Base-by-base conservation (phyloP, 495 filamentous ascomycete genomes). In the Talaromyces ruber region DNA sequence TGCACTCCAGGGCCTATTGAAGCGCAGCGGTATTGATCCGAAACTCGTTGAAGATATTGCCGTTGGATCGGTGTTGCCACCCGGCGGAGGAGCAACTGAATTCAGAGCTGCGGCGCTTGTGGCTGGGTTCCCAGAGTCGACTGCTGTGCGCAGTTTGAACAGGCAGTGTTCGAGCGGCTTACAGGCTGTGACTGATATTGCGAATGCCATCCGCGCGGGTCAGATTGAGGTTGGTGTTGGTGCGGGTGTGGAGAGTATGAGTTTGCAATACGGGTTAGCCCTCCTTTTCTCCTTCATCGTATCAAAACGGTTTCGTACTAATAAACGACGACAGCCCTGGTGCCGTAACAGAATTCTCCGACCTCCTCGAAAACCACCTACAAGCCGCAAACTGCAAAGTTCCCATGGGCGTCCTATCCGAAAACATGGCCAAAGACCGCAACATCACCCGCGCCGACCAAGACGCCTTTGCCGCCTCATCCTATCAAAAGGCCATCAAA, bases 161-260 rank as follows among this genome's bases (percentile, higher is more conserved):
- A 79, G 94, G 65, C 94, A 98, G 75, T 98, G 94, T 76, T 90
- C 86, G 14, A 89, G 84, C 52, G 93, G 94, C 39, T 79, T 98
- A 25, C 92, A 96, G 74, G 94, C 94, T 34, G 88, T 88, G 65
- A 88, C 91, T 45, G 93, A 98, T 68, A 89, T 98, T 70, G 95
- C 92, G 63, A 95, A 97, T 76, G 89, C 88, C 60, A 92, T 98
- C 70, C 79, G 80, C 64, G 70, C 85, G 4, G 95, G 91, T 57
- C 95, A 96, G 91, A 98, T 98, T 68, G 93, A 98, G 55, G 75
- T 98, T 63, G 94, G 94, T 65, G 87, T 98, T 66, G 94, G 93
- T 60, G 92, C 93, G 4, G 94, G 94, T 70, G 93, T 97, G n/a
- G 94, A 98, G 86, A 92, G 87, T 79, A 98, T 98, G 94, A 89